Conservation (phyloP, 352 stramenopile species). For the Pythium coloratum region DNA sequence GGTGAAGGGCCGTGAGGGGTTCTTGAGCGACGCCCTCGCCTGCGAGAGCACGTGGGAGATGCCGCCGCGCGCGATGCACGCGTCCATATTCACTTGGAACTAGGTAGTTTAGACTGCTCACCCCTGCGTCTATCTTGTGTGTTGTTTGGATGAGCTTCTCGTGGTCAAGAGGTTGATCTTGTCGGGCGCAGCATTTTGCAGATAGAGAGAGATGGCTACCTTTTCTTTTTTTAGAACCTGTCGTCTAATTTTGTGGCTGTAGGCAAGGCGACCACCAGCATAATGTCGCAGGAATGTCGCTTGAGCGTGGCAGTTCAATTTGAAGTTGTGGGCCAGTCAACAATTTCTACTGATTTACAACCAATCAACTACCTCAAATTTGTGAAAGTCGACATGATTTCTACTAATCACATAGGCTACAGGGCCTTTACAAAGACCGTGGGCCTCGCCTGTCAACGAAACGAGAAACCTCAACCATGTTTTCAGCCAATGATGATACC, state of each 20-base stretch:
- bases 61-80: slow-evolving; percentile 66
- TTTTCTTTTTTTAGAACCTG: neutral
- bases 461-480: neutral
- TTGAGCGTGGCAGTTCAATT: neutral
- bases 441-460: neutral
- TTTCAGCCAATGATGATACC: neutral
- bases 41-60: slow-evolving; percentile 83
- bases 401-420: neutral
- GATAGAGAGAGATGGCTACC: neutral
- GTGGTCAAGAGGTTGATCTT: neutral
- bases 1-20: slow-evolving; percentile 79
- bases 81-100: slow-evolving; percentile 44
- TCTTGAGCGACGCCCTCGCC: slow-evolving; percentile 77
- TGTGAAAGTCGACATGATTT: neutral
- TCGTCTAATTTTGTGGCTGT: neutral
- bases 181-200: neutral
- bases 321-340: slow-evolving; percentile 9
- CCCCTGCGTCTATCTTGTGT: neutral
- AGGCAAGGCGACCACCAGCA: neutral
- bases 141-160: neutral
- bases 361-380: neutral
- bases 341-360: neutral
- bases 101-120: neutral
- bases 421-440: neutral
- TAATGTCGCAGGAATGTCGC: slow-evolving; percentile 2